Base-by-base conservation (phyloP, 352 stramenopile species). In the Phytophthora aleatoria region DNA sequence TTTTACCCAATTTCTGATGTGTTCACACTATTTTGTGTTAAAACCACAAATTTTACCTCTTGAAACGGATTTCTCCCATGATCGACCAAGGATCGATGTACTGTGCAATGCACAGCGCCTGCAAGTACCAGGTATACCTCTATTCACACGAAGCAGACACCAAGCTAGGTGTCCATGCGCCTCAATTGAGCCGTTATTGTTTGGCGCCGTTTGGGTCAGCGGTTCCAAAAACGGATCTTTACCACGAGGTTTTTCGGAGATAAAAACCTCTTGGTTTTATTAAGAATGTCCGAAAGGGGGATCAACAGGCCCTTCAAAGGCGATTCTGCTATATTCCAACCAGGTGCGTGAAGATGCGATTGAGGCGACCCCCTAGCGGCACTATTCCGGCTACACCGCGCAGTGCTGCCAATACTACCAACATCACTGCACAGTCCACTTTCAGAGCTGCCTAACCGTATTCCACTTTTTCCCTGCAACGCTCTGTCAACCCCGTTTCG, bases 211-310 rank as follows among this genome's bases (percentile, higher is more conserved):
- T 64, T 54, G 10, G 61, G 41, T 70, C 10, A 52, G 11, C 31
- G 16, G 28, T 42, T 60, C 38, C 15, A 71, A 69, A 72, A 69
- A 65, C 49, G 61, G 65, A 73, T 69, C 61, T 67, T 71, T 60
- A 3, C 4, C 39, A 27, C 35, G 38, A 74, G 67, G 67, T 74
- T 74, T 74, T 71, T 64, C 20, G 12, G 2, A 2, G 5, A 0
- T 3, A 6, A 67, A 71, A 70, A 74, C 66, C 66, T 74, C 58
- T 58, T 36, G 52, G 1, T 4, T 26, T 57, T 20, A 55, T 11
- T 59, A 69, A 33, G 11, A 5, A 2, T 3, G 4, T 55, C 35
- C 20, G 20, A 67, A 69, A 49, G 63, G 50, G 66, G 52, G 60
- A 28, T n/a, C 38, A 48, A 48, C 39, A 28, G 20, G 20, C 20